Conservation (phyloP, 371 early-diverging fungal species). For the Nematocida minor region DNA sequence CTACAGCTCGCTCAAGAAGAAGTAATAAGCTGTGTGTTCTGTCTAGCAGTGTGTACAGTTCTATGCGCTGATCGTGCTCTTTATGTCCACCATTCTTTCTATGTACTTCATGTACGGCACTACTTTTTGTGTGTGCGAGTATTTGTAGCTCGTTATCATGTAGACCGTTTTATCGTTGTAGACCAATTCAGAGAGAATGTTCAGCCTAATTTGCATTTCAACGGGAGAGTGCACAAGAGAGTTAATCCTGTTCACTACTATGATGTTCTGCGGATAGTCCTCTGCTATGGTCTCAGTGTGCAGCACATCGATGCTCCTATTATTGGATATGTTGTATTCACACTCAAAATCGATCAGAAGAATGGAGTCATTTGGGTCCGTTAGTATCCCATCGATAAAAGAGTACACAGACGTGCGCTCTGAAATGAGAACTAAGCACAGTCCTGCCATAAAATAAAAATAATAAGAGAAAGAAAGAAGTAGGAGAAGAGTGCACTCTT, state of each 20-base stretch:
- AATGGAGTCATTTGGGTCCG: not conserved
- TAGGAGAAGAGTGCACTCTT: no score
- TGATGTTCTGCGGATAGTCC: not conserved
- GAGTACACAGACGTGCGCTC: not conserved
- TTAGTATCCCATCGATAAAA: not conserved
- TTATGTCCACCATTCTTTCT: not conserved
- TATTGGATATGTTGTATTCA: not conserved
- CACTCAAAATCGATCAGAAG: conserved; percentile 42
- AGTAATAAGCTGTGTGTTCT: no score
- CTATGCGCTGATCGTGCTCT: no score
- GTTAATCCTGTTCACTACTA: conserved; percentile 22
- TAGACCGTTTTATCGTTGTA: conserved; percentile 7
- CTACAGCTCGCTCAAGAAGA: no score
- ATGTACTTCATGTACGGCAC: not conserved
- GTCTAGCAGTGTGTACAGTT: no score
- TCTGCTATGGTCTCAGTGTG: not conserved
- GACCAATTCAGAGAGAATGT: not conserved
- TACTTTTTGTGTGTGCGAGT: not conserved
- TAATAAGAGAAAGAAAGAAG: no score
- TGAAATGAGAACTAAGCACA: not conserved
- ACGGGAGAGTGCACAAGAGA: not conserved
- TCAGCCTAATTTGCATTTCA: conserved; percentile 24
- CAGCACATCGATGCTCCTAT: not conserved
- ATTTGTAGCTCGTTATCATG: not conserved
- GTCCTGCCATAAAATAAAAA: not conserved